Evolutionary conservation across 768 basidiomycete genomes (phyloP).

Genomic region (Phaeotremella skinneri): DNA sequence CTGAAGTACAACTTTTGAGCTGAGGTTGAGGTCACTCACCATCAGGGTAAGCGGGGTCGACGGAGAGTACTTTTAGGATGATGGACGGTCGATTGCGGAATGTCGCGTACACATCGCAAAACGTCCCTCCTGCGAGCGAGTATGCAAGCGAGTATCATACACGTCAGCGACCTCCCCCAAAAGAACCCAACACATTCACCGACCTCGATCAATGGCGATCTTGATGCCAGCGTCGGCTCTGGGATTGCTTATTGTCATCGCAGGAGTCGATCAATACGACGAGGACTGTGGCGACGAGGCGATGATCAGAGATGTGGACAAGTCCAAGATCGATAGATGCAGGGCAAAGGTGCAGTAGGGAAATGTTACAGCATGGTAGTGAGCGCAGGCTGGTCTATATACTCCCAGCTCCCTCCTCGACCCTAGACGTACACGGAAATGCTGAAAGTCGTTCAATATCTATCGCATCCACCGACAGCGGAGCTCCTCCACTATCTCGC

Average conservation of each 20-base stretch:
- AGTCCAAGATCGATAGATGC: too few species aligned
- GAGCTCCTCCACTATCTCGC: neutral
- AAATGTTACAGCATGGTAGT: too few species aligned
- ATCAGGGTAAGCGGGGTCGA: slow-evolving; percentile 76
- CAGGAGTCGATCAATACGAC: slow-evolving; percentile 17
- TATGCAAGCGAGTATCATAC: neutral
- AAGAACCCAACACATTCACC: neutral
- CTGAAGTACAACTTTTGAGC: too few species aligned
- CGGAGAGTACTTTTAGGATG: slow-evolving; percentile 82
- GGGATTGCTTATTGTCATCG: slow-evolving; percentile 6
- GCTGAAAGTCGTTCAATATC: too few species aligned
- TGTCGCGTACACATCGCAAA: slow-evolving; percentile 81
- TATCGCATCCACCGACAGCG: neutral
- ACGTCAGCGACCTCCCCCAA: too few species aligned
- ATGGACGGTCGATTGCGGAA: slow-evolving; percentile 59
- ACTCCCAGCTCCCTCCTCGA: too few species aligned
- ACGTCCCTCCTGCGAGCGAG: slow-evolving; percentile 65
- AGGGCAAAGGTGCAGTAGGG: too few species aligned
- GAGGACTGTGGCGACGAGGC: slow-evolving; percentile 35
- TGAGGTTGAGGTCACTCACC: neutral
- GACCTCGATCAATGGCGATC: slow-evolving; percentile 17
- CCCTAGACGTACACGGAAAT: too few species aligned
- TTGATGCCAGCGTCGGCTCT: slow-evolving; percentile 12
- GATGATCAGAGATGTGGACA: slow-evolving; percentile 39
- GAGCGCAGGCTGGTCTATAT: too few species aligned